Base-by-base conservation (phyloP, 1,139 yeast species). In the Torulaspora pretoriensis region DNA sequence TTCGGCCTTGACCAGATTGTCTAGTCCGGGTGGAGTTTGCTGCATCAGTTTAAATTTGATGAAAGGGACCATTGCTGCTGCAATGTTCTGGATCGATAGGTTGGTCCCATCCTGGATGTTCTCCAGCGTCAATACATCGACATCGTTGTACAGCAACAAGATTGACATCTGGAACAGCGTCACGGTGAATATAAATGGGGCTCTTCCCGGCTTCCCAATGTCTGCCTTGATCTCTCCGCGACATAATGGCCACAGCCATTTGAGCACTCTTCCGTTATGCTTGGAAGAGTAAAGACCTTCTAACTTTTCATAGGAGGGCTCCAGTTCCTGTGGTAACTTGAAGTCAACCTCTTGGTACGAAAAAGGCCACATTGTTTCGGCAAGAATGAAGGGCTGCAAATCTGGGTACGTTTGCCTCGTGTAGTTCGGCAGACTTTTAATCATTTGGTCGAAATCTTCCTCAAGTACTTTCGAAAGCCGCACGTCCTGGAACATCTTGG, bases 401-500 rank as follows among this genome's bases (percentile, higher is more conserved):
- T 81, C 86, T 46, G 80, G 75, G 25, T 78, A 74, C 37, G 70
- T 63, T 7, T 66, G 60, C 47, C 69, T 62, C 3, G 67, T 47
- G 43, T 61, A 63, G 22, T 57, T 61, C 2, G 62, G 59, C 5
- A 64, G 64, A 38, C 63, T 61, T 37, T 69, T 64, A 36, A 77
- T 66, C 43, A 72, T 72, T 24, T 77, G 79, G 58, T 76, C 80
- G 62, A 89, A 88, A 48, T 76, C 74, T 14, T 67, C 63, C 57
- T 84, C 88, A 64, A 92, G 74, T 50, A 88, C 95, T 51, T 80
- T 81, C 0, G 96, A 88, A 3, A 94, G 80, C 57, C 85, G 78
- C 75, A 94, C 88, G 67, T 94, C 98, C 61, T 86, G 87, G 67
- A 94, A 90, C 99, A 94, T 94, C 59, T 90, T 85, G 34, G 96